Percentiles rank a stretch among this genome's conserved stretches.
phyloP scores from a whole-genome alignment of 2,329 filamentous ascomycete genomes.

The Malbranchea cinnamomea region DNA sequence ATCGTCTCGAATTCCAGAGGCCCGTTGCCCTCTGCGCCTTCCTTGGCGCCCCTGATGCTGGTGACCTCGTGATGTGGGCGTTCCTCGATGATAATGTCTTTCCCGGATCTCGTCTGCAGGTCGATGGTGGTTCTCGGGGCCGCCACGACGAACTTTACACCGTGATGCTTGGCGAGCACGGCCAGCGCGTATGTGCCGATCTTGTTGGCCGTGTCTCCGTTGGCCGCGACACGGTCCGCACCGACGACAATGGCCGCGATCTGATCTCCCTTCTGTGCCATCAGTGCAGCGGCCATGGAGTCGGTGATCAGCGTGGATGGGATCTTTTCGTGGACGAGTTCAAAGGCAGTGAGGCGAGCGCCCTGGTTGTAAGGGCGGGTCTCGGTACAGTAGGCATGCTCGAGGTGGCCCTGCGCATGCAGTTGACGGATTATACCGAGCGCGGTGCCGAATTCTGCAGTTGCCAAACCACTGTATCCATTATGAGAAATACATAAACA shows the following conservation, averaged over 20 bases:
- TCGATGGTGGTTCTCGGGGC: slow-evolving; percentile 93
- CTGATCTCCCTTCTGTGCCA: slow-evolving; percentile 44
- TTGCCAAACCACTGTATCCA: slow-evolving; percentile 38
- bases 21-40: slow-evolving; percentile 47
- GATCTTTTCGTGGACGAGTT: slow-evolving; percentile 86
- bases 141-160: slow-evolving; percentile 86
- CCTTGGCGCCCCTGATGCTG: slow-evolving; percentile 62
- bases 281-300: slow-evolving; percentile 85
- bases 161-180: slow-evolving; percentile 76
- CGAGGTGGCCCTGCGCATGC: slow-evolving; percentile 47
- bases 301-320: slow-evolving; percentile 87
- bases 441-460: slow-evolving; percentile 93
- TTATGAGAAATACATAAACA: slow-evolving; percentile 7
- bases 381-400: slow-evolving; percentile 89
- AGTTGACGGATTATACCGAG: slow-evolving; percentile 85
- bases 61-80: slow-evolving; percentile 69
- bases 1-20: slow-evolving; percentile 42
- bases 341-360: slow-evolving; percentile 84
- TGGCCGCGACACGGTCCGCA: slow-evolving; percentile 86
- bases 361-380: slow-evolving; percentile 97
- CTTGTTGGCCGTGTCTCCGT: slow-evolving; percentile 97
- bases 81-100: slow-evolving; percentile 81
- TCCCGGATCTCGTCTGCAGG: slow-evolving; percentile 59
- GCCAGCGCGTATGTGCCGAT: slow-evolving; percentile 90
- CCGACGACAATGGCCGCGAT: slow-evolving; percentile 85